Evolutionary conservation across 257 asterid genomes (phyloP).

Genomic region (Thymus quinquecostatus): DNA sequence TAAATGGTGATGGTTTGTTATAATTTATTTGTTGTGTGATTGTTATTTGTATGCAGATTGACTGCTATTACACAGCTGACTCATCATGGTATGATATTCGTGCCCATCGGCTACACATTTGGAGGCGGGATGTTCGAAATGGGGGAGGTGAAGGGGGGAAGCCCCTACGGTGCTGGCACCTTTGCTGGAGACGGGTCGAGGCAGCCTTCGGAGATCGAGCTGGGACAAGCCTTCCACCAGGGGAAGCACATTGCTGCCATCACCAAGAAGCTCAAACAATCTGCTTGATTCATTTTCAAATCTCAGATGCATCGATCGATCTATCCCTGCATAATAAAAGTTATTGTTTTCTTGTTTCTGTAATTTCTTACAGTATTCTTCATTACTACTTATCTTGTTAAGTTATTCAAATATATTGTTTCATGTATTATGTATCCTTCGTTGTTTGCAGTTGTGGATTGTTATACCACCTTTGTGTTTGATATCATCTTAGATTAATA

Average conservation of each 20-base stretch:
- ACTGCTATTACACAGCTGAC: constrained; percentile 69
- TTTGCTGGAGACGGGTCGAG: constrained; percentile 68
- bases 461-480: background rate
- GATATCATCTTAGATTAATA: background rate
- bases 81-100: constrained; percentile 72
- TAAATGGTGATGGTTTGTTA: too few relatives aligned
- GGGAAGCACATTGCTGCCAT: constrained; percentile 53
- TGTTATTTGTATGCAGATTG: constrained; percentile 41
- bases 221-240: constrained; percentile 65
- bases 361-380: background rate
- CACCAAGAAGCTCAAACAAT: constrained; percentile 54
- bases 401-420: constrained; percentile 17
- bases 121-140: constrained; percentile 70
- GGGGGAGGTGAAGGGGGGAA: constrained; percentile 70
- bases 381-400: background rate
- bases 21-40: background rate
- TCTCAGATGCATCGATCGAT: background rate
- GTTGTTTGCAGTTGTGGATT: background rate
- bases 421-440: background rate
- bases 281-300: constrained; percentile 27
- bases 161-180: constrained; percentile 71
- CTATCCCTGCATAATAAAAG: background rate
- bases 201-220: constrained; percentile 59
- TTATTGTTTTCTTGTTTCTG: background rate
- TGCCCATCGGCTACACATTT: constrained; percentile 67